Conservation (phyloP, 805 yeast genomes). For the Kodamaea restingae region DNA sequence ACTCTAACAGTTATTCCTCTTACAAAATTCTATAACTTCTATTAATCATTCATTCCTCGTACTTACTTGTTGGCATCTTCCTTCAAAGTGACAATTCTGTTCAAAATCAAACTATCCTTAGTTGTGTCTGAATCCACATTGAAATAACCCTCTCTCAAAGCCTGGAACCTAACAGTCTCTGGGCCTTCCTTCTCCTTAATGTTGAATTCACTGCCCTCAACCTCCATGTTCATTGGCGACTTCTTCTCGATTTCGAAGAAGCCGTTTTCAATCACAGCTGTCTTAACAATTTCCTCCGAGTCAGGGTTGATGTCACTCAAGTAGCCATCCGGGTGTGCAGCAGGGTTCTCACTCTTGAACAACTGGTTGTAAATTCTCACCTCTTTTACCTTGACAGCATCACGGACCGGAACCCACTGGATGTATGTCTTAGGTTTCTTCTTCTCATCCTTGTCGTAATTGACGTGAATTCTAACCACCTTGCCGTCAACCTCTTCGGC, state of each 20-base stretch:
- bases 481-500: slow-evolving; percentile 61
- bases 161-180: slow-evolving; percentile 96
- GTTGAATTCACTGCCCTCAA: slow-evolving; percentile 59
- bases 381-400: slow-evolving; percentile 57
- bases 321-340: slow-evolving; percentile 82
- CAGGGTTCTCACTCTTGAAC: slow-evolving; percentile 88
- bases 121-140: slow-evolving; percentile 78
- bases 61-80: slow-evolving; percentile 31
- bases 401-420: slow-evolving; percentile 88
- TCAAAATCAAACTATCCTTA: slow-evolving; percentile 62
- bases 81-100: slow-evolving; percentile 90
- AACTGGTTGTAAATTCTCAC: slow-evolving; percentile 84
- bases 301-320: slow-evolving; percentile 77
- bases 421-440: slow-evolving; percentile 92
- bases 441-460: slow-evolving; percentile 67
- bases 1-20: too few relatives aligned
- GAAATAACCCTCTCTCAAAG: slow-evolving; percentile 93
- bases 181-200: slow-evolving; percentile 62
- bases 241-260: slow-evolving; percentile 61
- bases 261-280: slow-evolving; percentile 73
- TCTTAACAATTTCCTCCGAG: slow-evolving; percentile 62
- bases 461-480: slow-evolving; percentile 67
- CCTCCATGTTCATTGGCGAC: slow-evolving; percentile 71
- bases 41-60: not conserved
- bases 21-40: too few relatives aligned